These are phyloP conservation scores for Cadophora malorum DNA, from an alignment of 2,329 filamentous ascomycete species.

Conservation along the genomic window DNA sequence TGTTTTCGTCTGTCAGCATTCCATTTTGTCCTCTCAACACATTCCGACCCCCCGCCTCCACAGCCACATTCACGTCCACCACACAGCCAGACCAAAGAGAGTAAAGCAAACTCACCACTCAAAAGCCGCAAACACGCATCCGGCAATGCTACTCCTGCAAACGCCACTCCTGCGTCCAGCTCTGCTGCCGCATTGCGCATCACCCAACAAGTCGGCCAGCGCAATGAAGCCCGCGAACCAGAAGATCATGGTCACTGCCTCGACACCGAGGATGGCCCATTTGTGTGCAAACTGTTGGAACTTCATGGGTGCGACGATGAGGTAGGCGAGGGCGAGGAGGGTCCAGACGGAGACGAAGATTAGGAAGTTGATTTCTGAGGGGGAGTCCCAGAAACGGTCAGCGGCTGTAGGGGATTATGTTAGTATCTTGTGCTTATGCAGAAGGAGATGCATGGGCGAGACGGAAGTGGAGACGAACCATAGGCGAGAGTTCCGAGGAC, in stretches of 20 bases:
- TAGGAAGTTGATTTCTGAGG: conserved; percentile 74
- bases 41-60: background rate
- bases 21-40: background rate
- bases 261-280: conserved; percentile 69
- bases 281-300: conserved; percentile 66
- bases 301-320: conserved; percentile 71
- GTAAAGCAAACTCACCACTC: conserved; percentile 49
- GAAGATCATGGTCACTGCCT: conserved; percentile 79
- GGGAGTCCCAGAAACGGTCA: conserved; percentile 45
- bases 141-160: conserved; percentile 45
- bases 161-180: conserved; percentile 22
- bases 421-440: too few relatives aligned
- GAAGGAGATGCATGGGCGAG: too few relatives aligned
- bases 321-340: conserved; percentile 71
- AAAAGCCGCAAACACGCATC: conserved; percentile 54
- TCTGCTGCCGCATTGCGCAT: conserved; percentile 58
- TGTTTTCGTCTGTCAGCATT: conserved; percentile 35
- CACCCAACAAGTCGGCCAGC: conserved; percentile 68
- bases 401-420: conserved; percentile 61
- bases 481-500: conserved; percentile 77
- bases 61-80: background rate
- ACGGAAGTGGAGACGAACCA: too few relatives aligned
- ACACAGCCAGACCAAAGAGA: background rate
- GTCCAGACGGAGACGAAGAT: conserved; percentile 83
- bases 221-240: conserved; percentile 91